These are phyloP conservation scores for Colletotrichum falcatum DNA, from an alignment of 2,329 filamentous ascomycete species.

Conservation along the genomic window DNA sequence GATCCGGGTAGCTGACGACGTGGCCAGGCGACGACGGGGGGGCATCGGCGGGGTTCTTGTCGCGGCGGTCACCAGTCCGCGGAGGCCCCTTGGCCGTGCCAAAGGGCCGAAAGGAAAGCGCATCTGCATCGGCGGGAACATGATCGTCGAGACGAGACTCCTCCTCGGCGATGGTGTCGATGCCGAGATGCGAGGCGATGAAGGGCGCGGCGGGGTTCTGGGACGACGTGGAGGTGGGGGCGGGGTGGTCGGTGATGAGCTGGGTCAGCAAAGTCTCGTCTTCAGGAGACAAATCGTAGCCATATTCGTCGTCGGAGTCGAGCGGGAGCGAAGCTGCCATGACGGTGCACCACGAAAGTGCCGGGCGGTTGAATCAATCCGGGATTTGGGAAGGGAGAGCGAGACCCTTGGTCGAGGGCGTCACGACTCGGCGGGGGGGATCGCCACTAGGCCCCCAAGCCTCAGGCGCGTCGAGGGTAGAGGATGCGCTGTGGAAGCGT, in stretches of 20 bases:
- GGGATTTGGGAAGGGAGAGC: not conserved
- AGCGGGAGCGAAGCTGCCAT: slow-evolving; percentile 33
- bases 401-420: not conserved
- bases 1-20: slow-evolving; percentile 62
- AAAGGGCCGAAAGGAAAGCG: slow-evolving; percentile 40
- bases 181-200: slow-evolving; percentile 24
- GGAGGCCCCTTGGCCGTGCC: slow-evolving; percentile 21
- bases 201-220: not conserved
- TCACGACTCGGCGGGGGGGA: slow-evolving; percentile 28
- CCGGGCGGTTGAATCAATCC: slow-evolving; percentile 14
- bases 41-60: slow-evolving; percentile 34
- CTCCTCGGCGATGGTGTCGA: slow-evolving; percentile 28
- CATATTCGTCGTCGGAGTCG: slow-evolving; percentile 58
- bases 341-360: not conserved
- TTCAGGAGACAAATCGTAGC: slow-evolving; percentile 60
- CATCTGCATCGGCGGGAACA: slow-evolving; percentile 45
- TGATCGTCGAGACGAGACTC: slow-evolving; percentile 32
- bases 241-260: slow-evolving; percentile 45
- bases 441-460: slow-evolving; percentile 17
- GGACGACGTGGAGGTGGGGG: not conserved
- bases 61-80: not conserved
- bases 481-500: slow-evolving; percentile 7
- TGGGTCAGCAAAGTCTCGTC: slow-evolving; percentile 58
- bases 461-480: slow-evolving; percentile 6
- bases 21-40: slow-evolving; percentile 40